A percentile compares a stretch with the other conserved stretches of the same genome.
These are phyloP conservation scores for Boletales sp. DNA, from an alignment of 768 basidiomycete genomes.

Conservation along the genomic window DNA sequence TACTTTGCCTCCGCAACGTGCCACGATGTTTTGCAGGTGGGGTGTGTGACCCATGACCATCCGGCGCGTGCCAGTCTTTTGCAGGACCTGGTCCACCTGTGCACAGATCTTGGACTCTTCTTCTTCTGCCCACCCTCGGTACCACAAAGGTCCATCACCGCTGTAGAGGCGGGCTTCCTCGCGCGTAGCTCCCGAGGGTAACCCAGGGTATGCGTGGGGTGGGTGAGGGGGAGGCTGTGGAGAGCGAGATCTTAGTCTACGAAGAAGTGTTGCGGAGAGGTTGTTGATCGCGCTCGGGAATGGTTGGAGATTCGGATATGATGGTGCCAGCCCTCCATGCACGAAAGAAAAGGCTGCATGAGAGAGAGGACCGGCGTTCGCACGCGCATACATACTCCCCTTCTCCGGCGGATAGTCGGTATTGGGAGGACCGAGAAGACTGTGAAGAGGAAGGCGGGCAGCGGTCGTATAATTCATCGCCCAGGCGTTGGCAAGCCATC, in stretches of 20 bases:
- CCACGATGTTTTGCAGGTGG: constrained; percentile 79
- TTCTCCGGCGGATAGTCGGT: constrained; percentile 49
- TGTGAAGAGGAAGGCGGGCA: constrained; percentile 77
- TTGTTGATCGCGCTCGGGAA: constrained; percentile 84
- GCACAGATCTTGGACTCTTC: constrained; percentile 65
- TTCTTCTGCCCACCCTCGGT: constrained; percentile 86
- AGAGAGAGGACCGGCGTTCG: constrained; percentile 48
- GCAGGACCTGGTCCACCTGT: constrained; percentile 66
- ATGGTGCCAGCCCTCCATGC: constrained; percentile 85
- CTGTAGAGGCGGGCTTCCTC: constrained; percentile 74
- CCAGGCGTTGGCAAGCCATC: constrained; percentile 80
- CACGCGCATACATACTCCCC: constrained; percentile 29
- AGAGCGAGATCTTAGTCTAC: constrained; percentile 59
- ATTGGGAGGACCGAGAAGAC: constrained; percentile 63
- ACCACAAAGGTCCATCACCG: constrained; percentile 87
- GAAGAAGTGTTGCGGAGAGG: constrained; percentile 64
- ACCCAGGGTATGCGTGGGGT: constrained; percentile 66
- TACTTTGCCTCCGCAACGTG: constrained; percentile 86
- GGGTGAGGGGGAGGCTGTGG: constrained; percentile 78
- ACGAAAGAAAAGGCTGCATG: constrained; percentile 88
- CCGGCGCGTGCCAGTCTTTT: constrained; percentile 74
- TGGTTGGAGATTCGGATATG: constrained; percentile 69
- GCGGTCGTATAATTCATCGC: constrained; percentile 80
- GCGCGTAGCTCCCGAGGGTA: constrained; percentile 60
- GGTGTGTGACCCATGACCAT: constrained; percentile 99